Conservation (phyloP, 257 asterid species). For the Rauvolfia tetraphylla region DNA sequence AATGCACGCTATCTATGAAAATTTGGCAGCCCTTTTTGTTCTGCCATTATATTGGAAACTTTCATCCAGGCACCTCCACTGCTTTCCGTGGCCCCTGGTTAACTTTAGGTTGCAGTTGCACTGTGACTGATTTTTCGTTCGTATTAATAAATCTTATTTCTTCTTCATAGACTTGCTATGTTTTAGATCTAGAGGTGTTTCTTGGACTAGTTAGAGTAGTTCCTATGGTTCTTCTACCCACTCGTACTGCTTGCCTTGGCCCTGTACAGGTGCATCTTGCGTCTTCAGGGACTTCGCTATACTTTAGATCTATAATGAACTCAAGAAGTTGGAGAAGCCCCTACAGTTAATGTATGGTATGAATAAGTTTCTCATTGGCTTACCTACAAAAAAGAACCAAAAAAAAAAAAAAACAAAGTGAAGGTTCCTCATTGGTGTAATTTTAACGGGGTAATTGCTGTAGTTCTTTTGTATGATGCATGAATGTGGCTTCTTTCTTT, state of each 20-base stretch:
- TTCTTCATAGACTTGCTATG: background rate
- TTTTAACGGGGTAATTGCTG: background rate
- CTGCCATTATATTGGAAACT: background rate
- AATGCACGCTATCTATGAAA: background rate
- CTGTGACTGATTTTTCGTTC: background rate
- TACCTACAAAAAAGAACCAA: no score
- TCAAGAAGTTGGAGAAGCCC: background rate
- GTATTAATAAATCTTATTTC: background rate
- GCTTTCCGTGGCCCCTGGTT: background rate
- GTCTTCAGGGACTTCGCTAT: background rate
- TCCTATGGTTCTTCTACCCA: background rate
- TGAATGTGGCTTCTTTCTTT: background rate
- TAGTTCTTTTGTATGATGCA: background rate
- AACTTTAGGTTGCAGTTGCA: background rate
- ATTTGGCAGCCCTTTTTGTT: background rate
- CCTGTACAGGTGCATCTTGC: no score
- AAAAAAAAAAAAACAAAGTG: no score
- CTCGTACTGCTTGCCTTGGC: background rate
- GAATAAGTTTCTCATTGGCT: no score
- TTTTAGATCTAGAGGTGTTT: background rate
- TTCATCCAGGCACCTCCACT: background rate
- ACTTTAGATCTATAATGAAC: background rate
- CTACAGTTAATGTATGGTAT: background rate
- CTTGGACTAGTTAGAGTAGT: background rate
- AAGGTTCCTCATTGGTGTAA: background rate